Base-by-base conservation (phyloP, 495 filamentous ascomycete species). In the Staphylotrichum longicolle region DNA sequence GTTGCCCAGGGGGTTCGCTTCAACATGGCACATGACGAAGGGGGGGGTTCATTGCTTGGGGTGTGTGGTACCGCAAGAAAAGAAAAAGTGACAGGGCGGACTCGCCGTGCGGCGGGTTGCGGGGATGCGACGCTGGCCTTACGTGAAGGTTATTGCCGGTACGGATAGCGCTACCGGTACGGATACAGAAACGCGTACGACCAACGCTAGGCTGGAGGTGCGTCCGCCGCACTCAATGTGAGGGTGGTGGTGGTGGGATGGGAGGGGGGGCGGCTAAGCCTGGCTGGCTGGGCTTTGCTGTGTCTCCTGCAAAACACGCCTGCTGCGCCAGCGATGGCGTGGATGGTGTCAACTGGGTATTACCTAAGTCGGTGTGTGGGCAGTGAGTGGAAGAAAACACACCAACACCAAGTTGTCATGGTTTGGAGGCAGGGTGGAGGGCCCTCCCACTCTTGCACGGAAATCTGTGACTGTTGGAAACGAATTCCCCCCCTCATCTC, bases 291-390 rank as follows among this genome's bases (percentile, higher is more conserved):
- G 37, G 6, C 10, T 6, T 10, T 39, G 44, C 44, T 46, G 44
- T 7, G 14, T 30, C 35, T 9, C 52, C 39, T 33, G 39, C 39
- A 39, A 33, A 57, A 62, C 45, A 51, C 60, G 52, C 45, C 45
- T 56, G 37, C 53, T 39, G 60, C 60, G 60, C 53, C 51, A 62
- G 52, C 35, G 60, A 62, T 62, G 60, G 60, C 60, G 60, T 35
- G 60, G 60, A 62, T 62, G 52, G 53, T 62, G 60, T 62, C 60
- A 56, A 56, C 45, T 44, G 44, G 47, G 37, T 35, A 11, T 40
- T 33, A 7, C 30, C 50, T 9, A 42, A 39, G 32, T 7, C 34
- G 3, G 5, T n/a, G 7, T 45, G 53, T 57, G 10, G 5, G 39
- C 32, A 34, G 52, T 63, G 52, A 39, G 37, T 1, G 37, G 37